Conservation (phyloP, 352 stramenopile species). For the Globisporangium middletonii region DNA sequence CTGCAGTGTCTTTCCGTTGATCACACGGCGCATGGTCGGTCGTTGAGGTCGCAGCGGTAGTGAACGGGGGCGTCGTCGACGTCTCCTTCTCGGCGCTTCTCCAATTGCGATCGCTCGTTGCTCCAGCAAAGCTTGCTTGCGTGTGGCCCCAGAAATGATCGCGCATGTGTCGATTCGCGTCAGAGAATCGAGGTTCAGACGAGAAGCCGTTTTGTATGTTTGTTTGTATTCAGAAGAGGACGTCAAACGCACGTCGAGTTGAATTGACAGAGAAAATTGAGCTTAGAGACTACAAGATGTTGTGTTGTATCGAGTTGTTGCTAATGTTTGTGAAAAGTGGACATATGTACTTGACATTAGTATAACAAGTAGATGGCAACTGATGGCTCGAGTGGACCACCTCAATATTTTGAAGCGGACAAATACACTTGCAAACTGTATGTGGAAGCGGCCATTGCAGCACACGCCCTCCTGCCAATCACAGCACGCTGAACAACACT, state of each 20-base stretch:
- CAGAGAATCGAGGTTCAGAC: not conserved
- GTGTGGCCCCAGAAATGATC: not conserved
- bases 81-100: not conserved
- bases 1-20: slow-evolving; percentile 38
- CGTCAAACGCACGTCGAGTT: no score
- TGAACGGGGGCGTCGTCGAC: not conserved
- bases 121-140: not conserved
- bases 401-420: no score
- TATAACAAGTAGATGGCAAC: no score
- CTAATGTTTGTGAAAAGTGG: not conserved
- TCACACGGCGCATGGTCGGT: slow-evolving; percentile 41
- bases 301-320: not conserved
- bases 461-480: no score
- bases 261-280: not conserved
- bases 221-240: not conserved
- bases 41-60: not conserved
- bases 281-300: not conserved
- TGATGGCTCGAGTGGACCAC: no score
- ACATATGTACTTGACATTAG: no score
- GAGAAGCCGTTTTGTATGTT: not conserved
- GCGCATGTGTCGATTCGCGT: not conserved
- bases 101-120: not conserved
- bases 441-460: no score
- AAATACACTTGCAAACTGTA: no score
- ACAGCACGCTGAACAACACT: not conserved